phyloP scores from a whole-genome alignment of 2,329 filamentous ascomycete species.

The Talaromyces sp. region DNA sequence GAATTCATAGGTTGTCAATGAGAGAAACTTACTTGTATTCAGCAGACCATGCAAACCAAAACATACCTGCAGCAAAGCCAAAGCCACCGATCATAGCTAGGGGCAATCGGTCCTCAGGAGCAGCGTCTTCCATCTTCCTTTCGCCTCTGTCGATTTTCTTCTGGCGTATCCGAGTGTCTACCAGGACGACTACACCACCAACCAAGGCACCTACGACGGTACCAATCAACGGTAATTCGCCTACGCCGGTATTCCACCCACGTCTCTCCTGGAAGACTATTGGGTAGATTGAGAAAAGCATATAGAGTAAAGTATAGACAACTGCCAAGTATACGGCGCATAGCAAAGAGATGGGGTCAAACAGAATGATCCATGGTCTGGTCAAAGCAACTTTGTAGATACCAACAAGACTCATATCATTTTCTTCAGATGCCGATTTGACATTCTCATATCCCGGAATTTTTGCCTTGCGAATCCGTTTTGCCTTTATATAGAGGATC shows the following conservation, averaged over 20 bases:
- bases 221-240: constrained; percentile 47
- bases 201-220: constrained; percentile 8
- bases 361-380: constrained; percentile 50
- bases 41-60: constrained; percentile 25
- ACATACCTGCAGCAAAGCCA: constrained; percentile 19
- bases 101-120: constrained; percentile 21
- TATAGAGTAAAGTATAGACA: constrained; percentile 16
- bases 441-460: constrained; percentile 52
- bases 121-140: background rate
- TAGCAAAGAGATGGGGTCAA: constrained; percentile 50
- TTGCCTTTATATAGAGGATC: constrained; percentile 52
- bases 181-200: background rate
- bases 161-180: background rate
- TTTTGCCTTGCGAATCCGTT: constrained; percentile 45
- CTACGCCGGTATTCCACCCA: constrained; percentile 53
- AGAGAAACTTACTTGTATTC: constrained; percentile 5
- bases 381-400: constrained; percentile 52
- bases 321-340: constrained; percentile 49
- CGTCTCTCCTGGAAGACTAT: constrained; percentile 48
- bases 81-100: constrained; percentile 20
- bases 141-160: background rate
- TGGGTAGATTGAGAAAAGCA: constrained; percentile 37
- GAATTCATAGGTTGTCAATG: background rate
- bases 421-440: constrained; percentile 46
- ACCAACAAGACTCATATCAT: constrained; percentile 37